A percentile compares a stretch with the other conserved stretches of the same genome.
Conservation (phyloP, 768 basidiomycete genomes). For the Suillus variegatus region DNA sequence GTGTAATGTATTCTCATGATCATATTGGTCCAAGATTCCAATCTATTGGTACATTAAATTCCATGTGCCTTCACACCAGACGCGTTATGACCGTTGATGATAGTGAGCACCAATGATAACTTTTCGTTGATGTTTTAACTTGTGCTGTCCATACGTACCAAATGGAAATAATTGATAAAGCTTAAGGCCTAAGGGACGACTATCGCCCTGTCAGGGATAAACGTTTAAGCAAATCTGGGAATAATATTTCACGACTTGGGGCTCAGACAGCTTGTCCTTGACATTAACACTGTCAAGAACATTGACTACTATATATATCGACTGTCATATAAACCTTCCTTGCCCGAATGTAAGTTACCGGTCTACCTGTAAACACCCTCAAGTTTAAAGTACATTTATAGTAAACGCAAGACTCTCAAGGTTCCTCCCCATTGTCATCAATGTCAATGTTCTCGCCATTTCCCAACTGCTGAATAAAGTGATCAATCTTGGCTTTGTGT, state of each 20-base stretch:
- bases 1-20: slow-evolving; percentile 2
- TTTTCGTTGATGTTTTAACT: neutral
- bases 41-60: neutral
- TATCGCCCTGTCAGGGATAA: neutral
- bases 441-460: slow-evolving; percentile 56
- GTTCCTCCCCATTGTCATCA: slow-evolving; percentile 28
- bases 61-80: neutral
- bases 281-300: neutral
- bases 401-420: slow-evolving; percentile 21
- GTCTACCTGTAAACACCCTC: neutral
- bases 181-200: neutral
- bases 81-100: neutral
- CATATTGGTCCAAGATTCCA: too few relatives aligned
- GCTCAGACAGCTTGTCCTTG: neutral
- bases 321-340: neutral
- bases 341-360: neutral
- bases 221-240: neutral
- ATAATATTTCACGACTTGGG: neutral
- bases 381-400: neutral
- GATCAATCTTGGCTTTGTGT: slow-evolving; percentile 84
- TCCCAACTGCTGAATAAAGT: slow-evolving; percentile 63
- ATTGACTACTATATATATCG: neutral
- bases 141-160: neutral
- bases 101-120: neutral
- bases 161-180: neutral